Evolutionary conservation across 2,329 filamentous ascomycete species (phyloP), one percentile per base, ranked within the genome.

Genomic region (Ophiostoma perfectum): DNA sequence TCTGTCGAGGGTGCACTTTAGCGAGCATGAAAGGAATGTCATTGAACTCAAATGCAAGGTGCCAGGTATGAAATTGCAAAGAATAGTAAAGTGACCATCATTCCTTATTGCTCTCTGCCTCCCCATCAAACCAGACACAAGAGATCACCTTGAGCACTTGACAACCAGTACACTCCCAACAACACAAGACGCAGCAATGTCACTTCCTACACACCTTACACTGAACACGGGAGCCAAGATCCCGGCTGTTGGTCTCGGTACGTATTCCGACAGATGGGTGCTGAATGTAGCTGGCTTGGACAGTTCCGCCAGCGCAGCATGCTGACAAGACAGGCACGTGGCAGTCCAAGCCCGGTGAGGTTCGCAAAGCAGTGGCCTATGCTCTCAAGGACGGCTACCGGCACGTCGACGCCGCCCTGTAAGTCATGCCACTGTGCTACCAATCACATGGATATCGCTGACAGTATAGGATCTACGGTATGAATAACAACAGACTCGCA

Each of bases 161-260:
- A 36, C 18, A 27, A 11, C 7, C 18, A 55, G 49, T 18, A 55
- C 18, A 55, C 49, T 27, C 49, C 27, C 49, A 9, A 49, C 0
- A 18, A 4, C 47, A 49, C 14, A 16, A 55, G 3, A n/a, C 18
- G 27, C 12, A 36, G 36, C 18, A 62, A 65, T 68, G 67, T 52
- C 67, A 55, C 49, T 55, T 63, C 49, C 67, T 8, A 66, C 64
- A 6, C 64, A 68, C 41, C 70, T 72, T 27, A 72, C 49, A 66
- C 79, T 83, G 72, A 85, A 84, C 76, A 81, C 80, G 64, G 85
- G 86, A 68, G 85, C 83, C 72, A 84, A 86, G 76, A 88, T 88
- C 44, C 82, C 84, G 18, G 80, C 81, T 60, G 75, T 86, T 68
- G 84, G 84, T 70, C 79, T 86, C 52, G 78, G 49, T 55, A 55